phyloP scores from a whole-genome alignment of 179 eudicot genomes.

The Pouteria campechiana region DNA sequence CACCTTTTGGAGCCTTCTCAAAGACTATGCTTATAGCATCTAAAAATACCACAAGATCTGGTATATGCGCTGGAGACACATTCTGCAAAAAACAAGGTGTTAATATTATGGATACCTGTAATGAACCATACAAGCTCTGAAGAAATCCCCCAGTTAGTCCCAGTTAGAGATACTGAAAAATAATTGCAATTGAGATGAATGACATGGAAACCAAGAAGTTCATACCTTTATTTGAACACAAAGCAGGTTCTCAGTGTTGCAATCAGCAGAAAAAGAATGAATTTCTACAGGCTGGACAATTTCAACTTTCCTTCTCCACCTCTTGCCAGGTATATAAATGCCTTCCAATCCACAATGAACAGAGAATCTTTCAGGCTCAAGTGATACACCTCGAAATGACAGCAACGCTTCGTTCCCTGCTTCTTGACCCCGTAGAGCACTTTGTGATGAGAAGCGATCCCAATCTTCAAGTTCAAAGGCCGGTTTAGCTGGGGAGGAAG shows the following conservation, averaged over 20 bases:
- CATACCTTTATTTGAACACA: conserved; percentile 91
- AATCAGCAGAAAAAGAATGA: conserved; percentile 70
- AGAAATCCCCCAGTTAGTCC: no score
- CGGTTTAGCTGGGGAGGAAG: conserved; percentile 38
- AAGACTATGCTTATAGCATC: conserved; percentile 81
- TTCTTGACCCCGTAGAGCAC: conserved; percentile 33
- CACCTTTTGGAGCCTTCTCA: conserved; percentile 79
- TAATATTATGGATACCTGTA: no score
- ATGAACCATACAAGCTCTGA: no score
- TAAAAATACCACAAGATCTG: conserved; percentile 70
- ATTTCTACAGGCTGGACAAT: conserved; percentile 88
- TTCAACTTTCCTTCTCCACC: conserved; percentile 91
- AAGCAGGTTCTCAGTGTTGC: conserved; percentile 90
- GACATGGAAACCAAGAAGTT: background rate
- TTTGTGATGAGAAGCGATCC: conserved; percentile 61
- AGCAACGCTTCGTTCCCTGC: conserved; percentile 52
- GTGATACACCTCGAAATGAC: conserved; percentile 86
- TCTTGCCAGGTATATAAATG: conserved; percentile 78
- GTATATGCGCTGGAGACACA: conserved; percentile 65
- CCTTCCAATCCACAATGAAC: conserved; percentile 96
- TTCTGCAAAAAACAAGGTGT: conserved; percentile 59
- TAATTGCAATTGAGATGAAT: background rate
- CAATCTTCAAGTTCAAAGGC: conserved; percentile 64
- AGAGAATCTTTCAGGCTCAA: conserved; percentile 91
- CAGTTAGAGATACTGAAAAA: no score